Conservation (phyloP, 495 filamentous ascomycete species). For the Tuber melanosporum region DNA sequence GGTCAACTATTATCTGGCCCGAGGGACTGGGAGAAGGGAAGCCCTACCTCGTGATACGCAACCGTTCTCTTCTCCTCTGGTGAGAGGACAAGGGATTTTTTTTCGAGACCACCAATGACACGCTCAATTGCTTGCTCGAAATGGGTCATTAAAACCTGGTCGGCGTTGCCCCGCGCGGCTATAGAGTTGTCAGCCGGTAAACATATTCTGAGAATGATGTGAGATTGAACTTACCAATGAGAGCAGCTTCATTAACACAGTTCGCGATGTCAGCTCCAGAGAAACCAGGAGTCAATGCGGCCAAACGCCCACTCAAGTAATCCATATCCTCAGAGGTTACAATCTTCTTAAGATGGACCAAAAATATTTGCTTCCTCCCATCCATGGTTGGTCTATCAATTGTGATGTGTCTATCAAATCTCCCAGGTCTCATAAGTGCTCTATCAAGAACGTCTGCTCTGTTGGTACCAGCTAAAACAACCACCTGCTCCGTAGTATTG, state of each 20-base stretch:
- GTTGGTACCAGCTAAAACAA: slow-evolving; percentile 97
- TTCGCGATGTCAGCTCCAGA: slow-evolving; percentile 97
- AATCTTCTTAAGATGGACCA: slow-evolving; percentile 85
- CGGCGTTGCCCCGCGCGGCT: slow-evolving; percentile 77
- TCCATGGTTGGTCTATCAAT: slow-evolving; percentile 96
- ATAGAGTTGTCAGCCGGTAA: slow-evolving; percentile 41
- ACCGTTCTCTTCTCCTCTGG: slow-evolving; percentile 91
- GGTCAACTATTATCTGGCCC: slow-evolving; percentile 9
- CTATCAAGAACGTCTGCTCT: slow-evolving; percentile 88
- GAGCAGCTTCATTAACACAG: slow-evolving; percentile 92
- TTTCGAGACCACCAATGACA: slow-evolving; percentile 91
- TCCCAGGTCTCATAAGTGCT: slow-evolving; percentile 90
- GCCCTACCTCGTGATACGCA: slow-evolving; percentile 73
- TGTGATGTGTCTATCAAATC: slow-evolving; percentile 89
- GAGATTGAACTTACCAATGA: slow-evolving; percentile 68
- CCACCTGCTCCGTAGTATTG: slow-evolving; percentile 94
- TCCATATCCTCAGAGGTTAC: slow-evolving; percentile 83
- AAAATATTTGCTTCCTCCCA: slow-evolving; percentile 91
- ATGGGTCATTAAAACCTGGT: slow-evolving; percentile 72
- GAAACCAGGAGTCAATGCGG: slow-evolving; percentile 91
- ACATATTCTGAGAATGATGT: slow-evolving; percentile 3
- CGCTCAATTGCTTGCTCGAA: slow-evolving; percentile 98
- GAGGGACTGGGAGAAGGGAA: too few relatives aligned
- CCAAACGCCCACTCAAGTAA: slow-evolving; percentile 74
- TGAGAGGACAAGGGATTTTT: slow-evolving; percentile 85